Base-by-base conservation (phyloP, 2,329 filamentous ascomycete species). In the Cladophialophora exuberans region DNA sequence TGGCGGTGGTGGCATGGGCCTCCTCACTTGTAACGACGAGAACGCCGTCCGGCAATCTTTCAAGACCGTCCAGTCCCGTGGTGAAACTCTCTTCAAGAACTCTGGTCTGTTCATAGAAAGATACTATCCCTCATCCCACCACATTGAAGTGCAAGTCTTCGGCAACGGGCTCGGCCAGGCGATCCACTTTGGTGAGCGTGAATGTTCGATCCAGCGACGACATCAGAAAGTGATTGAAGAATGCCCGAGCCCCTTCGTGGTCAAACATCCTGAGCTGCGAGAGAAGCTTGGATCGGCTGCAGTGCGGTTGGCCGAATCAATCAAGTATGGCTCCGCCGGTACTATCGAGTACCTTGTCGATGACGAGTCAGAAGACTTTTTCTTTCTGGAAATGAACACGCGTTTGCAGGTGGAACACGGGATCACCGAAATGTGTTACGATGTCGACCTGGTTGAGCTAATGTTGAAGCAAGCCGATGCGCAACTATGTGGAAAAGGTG, bases 201-300 rank as follows among this genome's bases (percentile, higher is more conserved):
- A 96, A 69, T 96, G 91, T 72, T 93, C 88, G 47, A 81, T 96
- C 10, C 91, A 96, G 73, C 78, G 91, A 60, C 77, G 91, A 35
- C 90, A 96, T 68, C 91, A 96, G 69, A 96, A 96, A 74, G 88
- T 96, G 36, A 81, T 96, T 18, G 91, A 96, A 69, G 91, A 96
- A 72, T 91, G 88, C 2, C 91, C 91, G 0, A 90, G 89, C 11
- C 90, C 90, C 0, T 85, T 86, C 56, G 73, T 83, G 0, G 70
- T 73, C 44, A 72, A 65, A 36, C 72, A 78, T 49, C 69, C 70
- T 76, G 83, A 70, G 80, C 84, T 83, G 77, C 86, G 66, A 70
- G 83, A 74, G 80, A 84, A 69, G 81, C 83, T 83, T 10, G 71
- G 75, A 1, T 84, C 85, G 2, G 80, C 87, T 10, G 89, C 91